A percentile compares a stretch with the other conserved stretches of the same genome.
phyloP scores from a whole-genome alignment of 768 basidiomycete species.

The Pholiota microspora region DNA sequence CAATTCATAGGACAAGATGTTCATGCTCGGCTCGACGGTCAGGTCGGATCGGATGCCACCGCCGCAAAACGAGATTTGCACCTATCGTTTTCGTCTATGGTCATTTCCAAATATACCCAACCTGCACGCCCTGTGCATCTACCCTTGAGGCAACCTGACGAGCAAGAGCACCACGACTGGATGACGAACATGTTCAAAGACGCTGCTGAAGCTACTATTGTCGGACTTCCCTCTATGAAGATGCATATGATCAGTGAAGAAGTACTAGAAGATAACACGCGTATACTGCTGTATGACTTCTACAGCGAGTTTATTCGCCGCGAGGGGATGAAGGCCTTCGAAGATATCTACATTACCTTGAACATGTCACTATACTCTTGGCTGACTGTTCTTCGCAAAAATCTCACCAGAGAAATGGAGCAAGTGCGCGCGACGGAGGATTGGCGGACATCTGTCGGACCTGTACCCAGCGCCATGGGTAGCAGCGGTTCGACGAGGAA shows the following conservation, averaged over 20 bases:
- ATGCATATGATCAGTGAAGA: conserved; percentile 81
- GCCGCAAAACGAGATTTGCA: conserved; percentile 63
- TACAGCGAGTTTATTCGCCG: conserved; percentile 63
- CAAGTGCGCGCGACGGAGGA: conserved; percentile 63
- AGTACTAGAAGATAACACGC: conserved; percentile 33
- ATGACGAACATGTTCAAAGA: conserved; percentile 57
- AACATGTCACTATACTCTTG: conserved; percentile 82
- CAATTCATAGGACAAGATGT: conserved; percentile 70
- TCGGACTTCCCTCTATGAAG: conserved; percentile 78
- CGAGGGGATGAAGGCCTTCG: conserved; percentile 50
- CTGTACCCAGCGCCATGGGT: conserved; percentile 24
- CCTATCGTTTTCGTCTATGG: conserved; percentile 74
- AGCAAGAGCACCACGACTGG: conserved; percentile 52
- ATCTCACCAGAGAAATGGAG: conserved; percentile 73
- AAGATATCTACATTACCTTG: conserved; percentile 83
- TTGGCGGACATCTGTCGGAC: conserved; percentile 39
- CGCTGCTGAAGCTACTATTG: conserved; percentile 70
- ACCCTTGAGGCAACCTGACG: conserved; percentile 22
- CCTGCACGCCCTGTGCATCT: conserved; percentile 45
- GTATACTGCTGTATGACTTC: conserved; percentile 64
- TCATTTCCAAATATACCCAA: conserved; percentile 71
- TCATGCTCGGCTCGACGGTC: conserved; percentile 66
- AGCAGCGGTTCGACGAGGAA: conserved; percentile 22
- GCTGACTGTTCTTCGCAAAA: conserved; percentile 77
- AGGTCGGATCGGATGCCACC: conserved; percentile 46